phyloP scores from a whole-genome alignment of 352 stramenopile species.

The Globisporangium rhizosaccharum region DNA sequence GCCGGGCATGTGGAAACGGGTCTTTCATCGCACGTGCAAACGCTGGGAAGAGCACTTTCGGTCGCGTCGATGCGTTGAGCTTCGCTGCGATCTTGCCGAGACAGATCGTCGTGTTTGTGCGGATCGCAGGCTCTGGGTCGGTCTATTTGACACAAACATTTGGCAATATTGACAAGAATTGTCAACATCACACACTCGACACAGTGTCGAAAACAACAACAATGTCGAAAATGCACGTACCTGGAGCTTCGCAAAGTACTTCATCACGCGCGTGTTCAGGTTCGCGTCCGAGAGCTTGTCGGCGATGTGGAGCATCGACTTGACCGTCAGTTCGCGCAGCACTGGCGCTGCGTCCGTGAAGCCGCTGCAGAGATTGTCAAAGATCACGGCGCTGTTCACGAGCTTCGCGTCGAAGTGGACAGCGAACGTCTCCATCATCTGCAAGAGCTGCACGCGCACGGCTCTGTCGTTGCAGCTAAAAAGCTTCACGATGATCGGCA shows the following conservation, averaged over 20 bases:
- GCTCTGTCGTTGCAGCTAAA: constrained; percentile 91
- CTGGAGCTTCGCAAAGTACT: constrained; percentile 90
- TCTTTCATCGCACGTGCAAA: constrained; percentile 83
- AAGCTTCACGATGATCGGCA: constrained; percentile 86
- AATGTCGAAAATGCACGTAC: constrained; percentile 20
- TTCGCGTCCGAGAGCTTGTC: constrained; percentile 89
- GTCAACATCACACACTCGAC: neutral
- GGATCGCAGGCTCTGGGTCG: constrained; percentile 88
- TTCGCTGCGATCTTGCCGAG: constrained; percentile 85
- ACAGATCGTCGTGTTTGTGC: constrained; percentile 92
- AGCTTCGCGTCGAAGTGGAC: constrained; percentile 88
- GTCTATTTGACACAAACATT: constrained; percentile 25
- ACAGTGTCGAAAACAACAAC: neutral
- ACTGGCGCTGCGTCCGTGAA: constrained; percentile 88
- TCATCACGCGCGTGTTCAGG: constrained; percentile 90
- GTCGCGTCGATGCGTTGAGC: constrained; percentile 79
- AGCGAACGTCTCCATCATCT: constrained; percentile 89
- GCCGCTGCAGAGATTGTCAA: constrained; percentile 89
- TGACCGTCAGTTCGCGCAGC: constrained; percentile 89
- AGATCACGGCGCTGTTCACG: constrained; percentile 87
- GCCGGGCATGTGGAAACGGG: constrained; percentile 84
- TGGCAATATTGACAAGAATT: neutral
- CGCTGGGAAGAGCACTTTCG: constrained; percentile 86
- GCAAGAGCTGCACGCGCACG: constrained; percentile 85
- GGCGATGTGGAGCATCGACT: constrained; percentile 89